Conservation (phyloP, 108 stramenopile genomes). For the Bacterosira constricta region DNA sequence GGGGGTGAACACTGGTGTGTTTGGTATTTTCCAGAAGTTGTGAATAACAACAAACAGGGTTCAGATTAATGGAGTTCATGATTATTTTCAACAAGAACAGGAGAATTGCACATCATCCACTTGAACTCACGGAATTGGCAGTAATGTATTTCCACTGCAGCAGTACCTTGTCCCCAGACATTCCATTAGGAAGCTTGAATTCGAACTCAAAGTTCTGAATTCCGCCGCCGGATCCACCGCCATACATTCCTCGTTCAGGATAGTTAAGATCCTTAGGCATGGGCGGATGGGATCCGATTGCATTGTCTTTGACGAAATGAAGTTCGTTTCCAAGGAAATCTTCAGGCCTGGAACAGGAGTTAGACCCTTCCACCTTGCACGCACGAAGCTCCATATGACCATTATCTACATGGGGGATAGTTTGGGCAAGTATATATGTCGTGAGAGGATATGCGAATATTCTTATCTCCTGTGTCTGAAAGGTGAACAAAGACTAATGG, state of each 20-base stretch:
- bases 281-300: slow-evolving; percentile 14
- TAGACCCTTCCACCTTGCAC: not conserved
- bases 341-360: slow-evolving; percentile 10
- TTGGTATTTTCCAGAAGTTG: not conserved
- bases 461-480: too few relatives aligned
- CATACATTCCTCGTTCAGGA: slow-evolving; percentile 45
- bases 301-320: slow-evolving; percentile 38
- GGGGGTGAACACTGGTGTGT: slow-evolving; percentile 45
- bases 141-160: slow-evolving; percentile 61
- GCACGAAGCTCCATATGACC: slow-evolving; percentile 39
- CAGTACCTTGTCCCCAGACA: slow-evolving; percentile 52
- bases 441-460: too few relatives aligned
- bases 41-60: not conserved
- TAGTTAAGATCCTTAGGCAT: slow-evolving; percentile 33
- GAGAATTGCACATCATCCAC: not conserved
- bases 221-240: slow-evolving; percentile 43
- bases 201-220: slow-evolving; percentile 34
- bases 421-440: too few relatives aligned
- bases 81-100: slow-evolving; percentile 16
- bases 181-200: slow-evolving; percentile 42
- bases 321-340: slow-evolving; percentile 42
- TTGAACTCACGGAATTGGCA: slow-evolving; percentile 40
- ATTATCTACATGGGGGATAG: slow-evolving; percentile 30
- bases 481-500: too few relatives aligned
- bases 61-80: slow-evolving; percentile 6